phyloP scores from a whole-genome alignment of 1,284 basidiomycete genomes.

The Leccinum angustisporum region DNA sequence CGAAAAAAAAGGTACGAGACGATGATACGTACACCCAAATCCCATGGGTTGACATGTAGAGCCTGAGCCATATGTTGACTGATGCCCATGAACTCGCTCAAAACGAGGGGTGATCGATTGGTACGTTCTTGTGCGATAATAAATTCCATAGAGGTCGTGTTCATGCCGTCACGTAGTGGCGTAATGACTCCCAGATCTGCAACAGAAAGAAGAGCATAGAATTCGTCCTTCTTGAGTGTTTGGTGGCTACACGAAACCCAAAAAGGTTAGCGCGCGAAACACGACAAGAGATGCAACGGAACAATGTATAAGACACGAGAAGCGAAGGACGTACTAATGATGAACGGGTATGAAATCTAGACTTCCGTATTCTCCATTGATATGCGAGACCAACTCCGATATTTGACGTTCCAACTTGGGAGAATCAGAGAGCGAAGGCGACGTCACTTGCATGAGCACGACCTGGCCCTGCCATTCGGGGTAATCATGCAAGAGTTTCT shows the following conservation, averaged over 20 bases:
- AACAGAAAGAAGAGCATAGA: slow-evolving; percentile 93
- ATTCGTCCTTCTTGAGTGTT: slow-evolving; percentile 96
- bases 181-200: slow-evolving; percentile 97
- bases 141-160: slow-evolving; percentile 98
- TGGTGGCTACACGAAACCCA: slow-evolving; percentile 69
- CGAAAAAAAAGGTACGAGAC: background rate
- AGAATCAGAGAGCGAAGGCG: slow-evolving; percentile 91
- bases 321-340: slow-evolving; percentile 75
- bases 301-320: background rate
- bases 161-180: slow-evolving; percentile 96
- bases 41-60: slow-evolving; percentile 87
- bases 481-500: slow-evolving; percentile 91
- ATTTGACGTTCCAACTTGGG: slow-evolving; percentile 93
- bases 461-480: slow-evolving; percentile 95
- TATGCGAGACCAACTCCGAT: slow-evolving; percentile 92
- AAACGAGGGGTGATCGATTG: slow-evolving; percentile 82
- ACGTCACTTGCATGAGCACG: slow-evolving; percentile 88
- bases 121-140: slow-evolving; percentile 89
- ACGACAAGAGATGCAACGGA: background rate
- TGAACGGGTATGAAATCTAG: slow-evolving; percentile 98
- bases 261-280: background rate
- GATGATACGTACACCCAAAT: slow-evolving; percentile 59
- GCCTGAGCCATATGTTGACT: slow-evolving; percentile 84
- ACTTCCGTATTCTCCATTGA: slow-evolving; percentile 95
- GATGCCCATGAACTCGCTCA: slow-evolving; percentile 98